phyloP scores from a whole-genome alignment of 2,329 filamentous ascomycete species.

The Hypoxylon sp. region DNA sequence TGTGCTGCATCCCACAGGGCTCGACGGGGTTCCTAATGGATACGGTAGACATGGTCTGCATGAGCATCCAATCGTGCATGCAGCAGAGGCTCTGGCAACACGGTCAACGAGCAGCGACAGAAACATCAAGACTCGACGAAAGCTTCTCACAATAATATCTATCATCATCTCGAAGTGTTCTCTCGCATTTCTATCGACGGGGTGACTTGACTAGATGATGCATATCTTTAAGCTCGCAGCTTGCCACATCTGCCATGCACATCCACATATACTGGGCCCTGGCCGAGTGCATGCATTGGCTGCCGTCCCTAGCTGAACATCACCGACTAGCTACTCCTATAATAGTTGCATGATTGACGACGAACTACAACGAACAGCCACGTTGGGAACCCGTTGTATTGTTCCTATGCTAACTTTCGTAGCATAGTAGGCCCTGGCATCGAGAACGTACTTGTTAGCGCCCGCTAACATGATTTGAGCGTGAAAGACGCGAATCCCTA shows the following conservation, averaged over 20 bases:
- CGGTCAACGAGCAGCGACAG: conserved; percentile 21
- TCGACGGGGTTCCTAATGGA: conserved; percentile 32
- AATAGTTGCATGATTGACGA: conserved; percentile 47
- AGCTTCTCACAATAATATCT: conserved; percentile 21
- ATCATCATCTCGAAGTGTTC: conserved; percentile 11
- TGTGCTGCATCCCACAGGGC: conserved; percentile 43
- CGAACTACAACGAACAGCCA: conserved; percentile 33
- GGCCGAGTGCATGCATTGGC: conserved; percentile 58
- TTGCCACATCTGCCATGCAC: conserved; percentile 47
- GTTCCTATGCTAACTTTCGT: conserved; percentile 5
- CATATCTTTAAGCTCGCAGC: conserved; percentile 49
- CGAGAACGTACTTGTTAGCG: conserved; percentile 2
- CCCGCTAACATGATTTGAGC: conserved; percentile 17
- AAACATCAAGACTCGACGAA: conserved; percentile 25
- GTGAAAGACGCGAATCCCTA: conserved; percentile 25
- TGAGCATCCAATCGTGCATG: conserved; percentile 46
- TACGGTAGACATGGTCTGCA: conserved; percentile 36
- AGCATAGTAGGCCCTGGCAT: conserved; percentile 5
- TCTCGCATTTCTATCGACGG: conserved; percentile 39
- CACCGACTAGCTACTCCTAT: conserved; percentile 35
- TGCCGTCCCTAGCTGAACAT: conserved; percentile 53
- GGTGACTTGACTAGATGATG: conserved; percentile 40
- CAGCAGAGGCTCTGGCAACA: conserved; percentile 38
- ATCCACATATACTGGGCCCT: conserved; percentile 51
- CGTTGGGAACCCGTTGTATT: conserved; percentile 8